These are phyloP conservation scores for Yarrowia keelungensis DNA, from an alignment of 805 yeast genomes.

Conservation along the genomic window DNA sequence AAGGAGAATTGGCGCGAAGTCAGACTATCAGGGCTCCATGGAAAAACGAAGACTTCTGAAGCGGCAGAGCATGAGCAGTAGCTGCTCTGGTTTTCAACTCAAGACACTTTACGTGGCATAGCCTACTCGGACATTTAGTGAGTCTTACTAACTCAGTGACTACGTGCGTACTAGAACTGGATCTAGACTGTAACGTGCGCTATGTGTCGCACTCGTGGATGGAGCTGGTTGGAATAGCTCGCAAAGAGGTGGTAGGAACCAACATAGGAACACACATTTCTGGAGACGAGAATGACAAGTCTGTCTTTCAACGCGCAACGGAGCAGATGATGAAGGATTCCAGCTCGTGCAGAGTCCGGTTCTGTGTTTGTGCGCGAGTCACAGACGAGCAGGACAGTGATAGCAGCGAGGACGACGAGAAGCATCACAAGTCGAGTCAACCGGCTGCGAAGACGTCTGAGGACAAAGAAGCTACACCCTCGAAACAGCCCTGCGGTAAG, in stretches of 20 bases:
- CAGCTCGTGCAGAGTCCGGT: constrained; percentile 77
- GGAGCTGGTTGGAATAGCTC: constrained; percentile 70
- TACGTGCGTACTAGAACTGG: constrained; percentile 71
- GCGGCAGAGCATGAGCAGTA: no score
- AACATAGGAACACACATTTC: constrained; percentile 69
- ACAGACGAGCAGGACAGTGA: constrained; percentile 22
- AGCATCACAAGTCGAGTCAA: background rate
- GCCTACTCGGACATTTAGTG: no score
- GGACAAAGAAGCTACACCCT: background rate
- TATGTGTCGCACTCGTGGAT: constrained; percentile 83
- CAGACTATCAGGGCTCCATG: no score
- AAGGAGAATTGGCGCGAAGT: no score
- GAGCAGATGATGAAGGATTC: constrained; percentile 75
- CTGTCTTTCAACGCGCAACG: constrained; percentile 73
- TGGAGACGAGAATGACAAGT: constrained; percentile 68
- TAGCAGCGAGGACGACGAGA: constrained; percentile 26
- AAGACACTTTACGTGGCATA: no score
- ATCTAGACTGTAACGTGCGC: constrained; percentile 76
- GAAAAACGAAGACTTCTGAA: no score
- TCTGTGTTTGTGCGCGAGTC: constrained; percentile 53
- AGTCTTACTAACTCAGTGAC: constrained; percentile 26
- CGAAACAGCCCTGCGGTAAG: constrained; percentile 2
- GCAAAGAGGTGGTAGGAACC: constrained; percentile 59
- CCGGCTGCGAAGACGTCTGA: background rate
- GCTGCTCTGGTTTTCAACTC: no score